These are phyloP conservation scores for Saccharomycopsis sp. DNA, from an alignment of 805 yeast genomes.

Conservation along the genomic window DNA sequence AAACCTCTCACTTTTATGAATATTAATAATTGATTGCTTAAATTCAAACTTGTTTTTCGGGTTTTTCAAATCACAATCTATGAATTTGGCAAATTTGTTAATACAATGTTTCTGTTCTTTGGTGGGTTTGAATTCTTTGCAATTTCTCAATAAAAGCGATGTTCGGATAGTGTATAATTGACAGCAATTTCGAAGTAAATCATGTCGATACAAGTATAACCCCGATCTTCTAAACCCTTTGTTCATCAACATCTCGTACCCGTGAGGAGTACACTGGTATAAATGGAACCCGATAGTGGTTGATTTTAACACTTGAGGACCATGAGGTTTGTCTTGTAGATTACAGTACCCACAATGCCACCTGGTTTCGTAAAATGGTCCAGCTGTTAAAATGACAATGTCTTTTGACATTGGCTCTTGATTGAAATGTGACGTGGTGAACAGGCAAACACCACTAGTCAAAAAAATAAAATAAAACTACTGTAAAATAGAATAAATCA, in stretches of 20 bases:
- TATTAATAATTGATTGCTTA: slow-evolving; percentile 5
- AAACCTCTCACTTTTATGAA: slow-evolving; percentile 24
- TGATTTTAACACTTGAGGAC: slow-evolving; percentile 1
- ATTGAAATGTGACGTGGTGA: too few relatives aligned
- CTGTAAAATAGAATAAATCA: too few relatives aligned
- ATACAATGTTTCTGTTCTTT: slow-evolving; percentile 65
- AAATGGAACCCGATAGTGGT: slow-evolving; percentile 10
- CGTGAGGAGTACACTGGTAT: slow-evolving; percentile 23
- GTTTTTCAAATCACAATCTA: slow-evolving; percentile 24
- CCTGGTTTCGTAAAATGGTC: slow-evolving; percentile 4
- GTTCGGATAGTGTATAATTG: slow-evolving; percentile 74
- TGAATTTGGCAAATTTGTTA: slow-evolving; percentile 48
- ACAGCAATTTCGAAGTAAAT: slow-evolving; percentile 68
- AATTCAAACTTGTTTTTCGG: slow-evolving; percentile 18
- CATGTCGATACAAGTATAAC: slow-evolving; percentile 55
- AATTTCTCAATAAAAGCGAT: slow-evolving; percentile 29
- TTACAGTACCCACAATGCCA: slow-evolving; percentile 18
- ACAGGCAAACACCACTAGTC: too few relatives aligned
- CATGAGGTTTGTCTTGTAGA: slow-evolving; percentile 2
- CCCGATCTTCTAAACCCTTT: slow-evolving; percentile 81
- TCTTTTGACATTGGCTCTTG: too few relatives aligned
- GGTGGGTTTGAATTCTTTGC: slow-evolving; percentile 36
- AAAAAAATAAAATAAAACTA: too few relatives aligned
- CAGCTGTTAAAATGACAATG: too few relatives aligned
- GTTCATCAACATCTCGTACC: slow-evolving; percentile 62